Base-by-base conservation (phyloP, 1,284 basidiomycete species). In the Moesziomyces aphidis region DNA sequence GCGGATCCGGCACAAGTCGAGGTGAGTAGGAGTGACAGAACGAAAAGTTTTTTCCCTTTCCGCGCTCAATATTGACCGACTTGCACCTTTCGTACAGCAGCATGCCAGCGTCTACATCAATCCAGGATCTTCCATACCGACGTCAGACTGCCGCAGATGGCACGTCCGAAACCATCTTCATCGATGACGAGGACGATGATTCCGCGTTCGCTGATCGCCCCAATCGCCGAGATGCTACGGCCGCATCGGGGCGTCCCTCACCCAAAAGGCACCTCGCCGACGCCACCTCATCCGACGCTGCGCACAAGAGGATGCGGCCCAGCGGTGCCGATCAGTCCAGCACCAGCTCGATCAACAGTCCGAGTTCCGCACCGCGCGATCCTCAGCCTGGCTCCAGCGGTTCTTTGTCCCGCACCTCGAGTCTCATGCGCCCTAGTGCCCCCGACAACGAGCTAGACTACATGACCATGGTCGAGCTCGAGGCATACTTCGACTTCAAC, bases 331-430 rank as follows among this genome's bases (percentile, higher is more conserved):
- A 13, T 42, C 36, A 13, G 6, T 34, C 54, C 8, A 34, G 4
- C 6, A n/a, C 36, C 9, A 28, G 17, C 19, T 9, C 22, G 10
- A 44, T 9, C n/a, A 34, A 23, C 23, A 42, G 34, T 11, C 46
- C 49, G 34, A 39, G 45, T 4, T 52, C 49, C 4, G n/a, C 22
- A 17, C 34, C 53, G 13, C 67, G 50, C 3, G 54, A 42, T 11
- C 61, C 53, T 34, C 67, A 64, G 9, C 61, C 57, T 0, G 42
- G 34, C 31, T 61, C 61, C 8, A 64, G 61, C 39, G 67, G 42
- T 21, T 57, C 57, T 3, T 5, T 55, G 3, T 19, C 50, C 17
- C 53, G 58, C 17, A 0, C 60, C 10, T 43, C 55, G 15, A 44
- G 28, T 22, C 39, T 31, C 9, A 6, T 26, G 39, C 15, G 15